Percentiles rank a stretch among this genome's conserved stretches.
phyloP scores from a whole-genome alignment of 1,284 basidiomycete species.

The Puccinia sorghi region DNA sequence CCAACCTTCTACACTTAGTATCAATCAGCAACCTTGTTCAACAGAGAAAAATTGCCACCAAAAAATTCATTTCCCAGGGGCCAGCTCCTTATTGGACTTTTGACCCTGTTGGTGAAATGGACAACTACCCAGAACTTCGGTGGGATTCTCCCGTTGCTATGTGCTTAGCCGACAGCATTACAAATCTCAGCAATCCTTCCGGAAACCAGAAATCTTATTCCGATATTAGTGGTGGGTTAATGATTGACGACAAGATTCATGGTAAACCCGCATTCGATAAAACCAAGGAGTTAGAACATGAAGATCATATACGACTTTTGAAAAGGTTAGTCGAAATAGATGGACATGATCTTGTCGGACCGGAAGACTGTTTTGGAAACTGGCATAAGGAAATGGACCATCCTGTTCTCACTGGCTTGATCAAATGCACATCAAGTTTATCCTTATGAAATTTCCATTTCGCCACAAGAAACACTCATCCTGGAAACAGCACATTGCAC shows the following conservation, averaged over 20 bases:
- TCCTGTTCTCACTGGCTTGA: background rate
- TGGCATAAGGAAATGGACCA: background rate
- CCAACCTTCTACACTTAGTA: background rate
- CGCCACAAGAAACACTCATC: background rate
- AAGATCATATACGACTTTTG: slow-evolving; percentile 4
- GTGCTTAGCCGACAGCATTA: background rate
- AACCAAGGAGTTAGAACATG: background rate
- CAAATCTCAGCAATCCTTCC: background rate
- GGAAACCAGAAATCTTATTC: too few species aligned
- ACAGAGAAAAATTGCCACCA: background rate
- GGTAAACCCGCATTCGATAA: background rate
- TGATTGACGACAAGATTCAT: too few species aligned
- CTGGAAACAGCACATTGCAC: slow-evolving; percentile 8
- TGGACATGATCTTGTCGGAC: slow-evolving; percentile 1
- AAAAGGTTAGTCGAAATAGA: background rate
- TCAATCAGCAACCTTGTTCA: background rate
- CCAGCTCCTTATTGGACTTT: slow-evolving; percentile 31
- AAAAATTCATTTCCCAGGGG: slow-evolving; percentile 9
- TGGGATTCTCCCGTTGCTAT: background rate
- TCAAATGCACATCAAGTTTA: background rate
- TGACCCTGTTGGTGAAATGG: background rate
- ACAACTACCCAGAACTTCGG: background rate
- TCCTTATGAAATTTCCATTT: background rate
- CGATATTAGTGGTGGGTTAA: too few species aligned
- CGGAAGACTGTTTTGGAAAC: background rate